Evolutionary conservation across 164 flowering plant species (phyloP), one percentile per base, ranked within the genome.

Genomic region (Warburgia ugandensis): DNA sequence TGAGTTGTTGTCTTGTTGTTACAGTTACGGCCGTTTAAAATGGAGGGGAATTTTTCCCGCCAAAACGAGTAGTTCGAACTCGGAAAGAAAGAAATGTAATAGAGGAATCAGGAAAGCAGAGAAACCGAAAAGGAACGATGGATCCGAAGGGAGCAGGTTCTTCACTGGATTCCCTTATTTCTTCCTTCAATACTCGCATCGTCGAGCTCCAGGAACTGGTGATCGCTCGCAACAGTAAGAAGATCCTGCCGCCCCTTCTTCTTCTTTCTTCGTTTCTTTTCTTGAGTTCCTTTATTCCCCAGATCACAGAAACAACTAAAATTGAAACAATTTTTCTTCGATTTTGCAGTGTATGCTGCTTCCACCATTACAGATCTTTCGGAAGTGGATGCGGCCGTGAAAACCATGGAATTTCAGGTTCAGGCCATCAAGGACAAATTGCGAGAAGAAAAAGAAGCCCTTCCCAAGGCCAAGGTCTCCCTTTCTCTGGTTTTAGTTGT

Each of bases 141-240:
- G 83, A 77, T 23, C 42, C 31, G 64, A 83, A 80, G 63, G 62
- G 74, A 68, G 88, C 84, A 3, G 95, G 87, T 31, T 47, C 83
- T 4, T 79, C 88, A 2, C 72, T 87, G 5, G 90, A 91, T 58
- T 61, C 79, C 8, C 67, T 91, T 31, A 73, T 91, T 1, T 64
- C 77, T 8, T 74, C 80, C 28, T 87, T 87, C 78, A 81, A 78
- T 68, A 59, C 76, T 42, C 91, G 86, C 12, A 77, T 91, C 3
- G 52, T 74, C 1, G 90, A 87, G 71, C 82, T 87, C 20, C 98
- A 85, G 33, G 86, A 91, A 55, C 77, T 91, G 52, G 90, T 81
- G 22, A 77, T 91, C 30, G 95, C 69, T 29, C 77, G 96, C 52
- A 87, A 87, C 83, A 83, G 96, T 84, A 59, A 67, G 76, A 61